Evolutionary conservation across 108 stramenopile genomes (phyloP), one percentile per base, ranked within the genome.

Genomic region (Pseudonitzschia multistriata): DNA sequence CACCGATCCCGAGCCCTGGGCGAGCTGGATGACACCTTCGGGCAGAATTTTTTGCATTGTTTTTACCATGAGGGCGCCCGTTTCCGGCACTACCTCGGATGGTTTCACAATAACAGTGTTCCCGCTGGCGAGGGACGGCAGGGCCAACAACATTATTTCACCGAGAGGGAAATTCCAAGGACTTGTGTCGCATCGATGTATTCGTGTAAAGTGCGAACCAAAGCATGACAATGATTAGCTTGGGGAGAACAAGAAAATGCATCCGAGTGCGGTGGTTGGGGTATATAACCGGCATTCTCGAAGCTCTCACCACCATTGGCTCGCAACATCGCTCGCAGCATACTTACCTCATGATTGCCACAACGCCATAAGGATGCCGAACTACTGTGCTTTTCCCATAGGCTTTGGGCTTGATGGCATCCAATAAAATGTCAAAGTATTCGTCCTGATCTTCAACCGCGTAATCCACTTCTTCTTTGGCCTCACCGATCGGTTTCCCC

Each of bases 81-180:
- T 89, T 42, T 93, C 83, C 6, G 97, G 96, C 22, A 97, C 91
- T 19, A 85, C 87, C 73, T 97, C 97, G 3, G 96, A 92, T 17
- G 96, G 92, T 77, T 99, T 99, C 55, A 97, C 83, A 57, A 99
- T 89, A 62, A 97, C 83, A 13, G 81, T 74, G 68, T 85, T 81
- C 24, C 85, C 85, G 4, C 84, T 83, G 28, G 81, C 89, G 19
- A 93, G 28, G 4, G 85, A 81, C 21, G 81, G 86, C 28, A 93
- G 29, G n/a, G 88, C 87, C 67, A 96, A 74, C 6, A 95, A 70
- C 35, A 94, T 65, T 56, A 94, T 95, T 77, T 96, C 90, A 49
- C 88, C 94, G 11, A 84, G 90, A 3, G 97, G 94, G 78, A 88
- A 91, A 60, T 91, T 91, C 91, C 89, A 95, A 3, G 89, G 90